phyloP scores from a whole-genome alignment of 2,329 filamentous ascomycete genomes.

The Gnomoniopsis sp. region DNA sequence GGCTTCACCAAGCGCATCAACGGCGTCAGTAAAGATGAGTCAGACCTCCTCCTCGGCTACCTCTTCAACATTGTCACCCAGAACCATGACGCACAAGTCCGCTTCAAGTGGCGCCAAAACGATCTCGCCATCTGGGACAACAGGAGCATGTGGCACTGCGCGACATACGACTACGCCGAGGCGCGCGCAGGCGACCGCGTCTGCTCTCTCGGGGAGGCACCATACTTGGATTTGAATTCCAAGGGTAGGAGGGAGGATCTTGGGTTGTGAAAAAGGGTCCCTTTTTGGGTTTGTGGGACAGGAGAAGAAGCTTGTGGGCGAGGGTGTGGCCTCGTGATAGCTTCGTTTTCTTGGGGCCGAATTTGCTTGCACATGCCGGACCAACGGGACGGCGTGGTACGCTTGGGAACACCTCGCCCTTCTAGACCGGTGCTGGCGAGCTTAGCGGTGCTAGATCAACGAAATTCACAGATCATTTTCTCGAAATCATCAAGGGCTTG shows the following conservation, averaged over 20 bases:
- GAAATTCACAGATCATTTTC: too few relatives aligned
- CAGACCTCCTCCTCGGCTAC: constrained; percentile 46
- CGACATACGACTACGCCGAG: constrained; percentile 58
- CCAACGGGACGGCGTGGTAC: too few relatives aligned
- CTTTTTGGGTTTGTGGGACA: background rate
- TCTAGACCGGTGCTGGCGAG: too few relatives aligned
- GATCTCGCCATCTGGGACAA: constrained; percentile 67
- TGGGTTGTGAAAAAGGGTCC: constrained; percentile 16
- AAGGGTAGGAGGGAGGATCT: constrained; percentile 35
- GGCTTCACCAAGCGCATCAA: constrained; percentile 54
- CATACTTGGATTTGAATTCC: constrained; percentile 36
- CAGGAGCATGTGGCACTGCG: constrained; percentile 45
- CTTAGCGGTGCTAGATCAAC: too few relatives aligned
- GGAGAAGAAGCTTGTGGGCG: background rate
- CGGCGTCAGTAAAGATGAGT: constrained; percentile 51
- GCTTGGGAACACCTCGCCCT: too few relatives aligned
- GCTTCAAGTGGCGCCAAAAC: constrained; percentile 50
- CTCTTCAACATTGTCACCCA: constrained; percentile 45
- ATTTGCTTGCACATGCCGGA: too few relatives aligned
- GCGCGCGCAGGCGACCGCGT: constrained; percentile 40
- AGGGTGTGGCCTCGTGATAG: background rate
- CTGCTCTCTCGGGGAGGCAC: constrained; percentile 39
- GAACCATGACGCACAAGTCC: constrained; percentile 56
- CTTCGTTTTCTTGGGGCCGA: too few relatives aligned
- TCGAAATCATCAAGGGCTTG: too few relatives aligned